Percentiles rank a stretch among this genome's conserved stretches.
phyloP scores from a whole-genome alignment of 192 early-diverging fungal species.

The Gaertneriomyces sp. region DNA sequence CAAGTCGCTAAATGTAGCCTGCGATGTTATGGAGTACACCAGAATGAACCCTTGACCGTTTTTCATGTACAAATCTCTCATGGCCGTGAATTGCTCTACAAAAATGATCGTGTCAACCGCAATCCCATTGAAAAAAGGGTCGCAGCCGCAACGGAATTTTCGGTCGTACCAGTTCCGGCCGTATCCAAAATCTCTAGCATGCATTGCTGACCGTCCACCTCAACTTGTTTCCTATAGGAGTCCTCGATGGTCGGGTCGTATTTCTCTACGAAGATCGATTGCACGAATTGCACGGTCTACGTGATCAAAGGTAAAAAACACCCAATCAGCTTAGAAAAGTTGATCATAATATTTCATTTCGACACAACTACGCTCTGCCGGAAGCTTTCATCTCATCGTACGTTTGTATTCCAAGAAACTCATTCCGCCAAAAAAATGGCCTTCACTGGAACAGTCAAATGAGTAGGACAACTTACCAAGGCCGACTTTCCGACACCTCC shows the following conservation, averaged over 20 bases:
- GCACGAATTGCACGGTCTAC: conserved; percentile 63
- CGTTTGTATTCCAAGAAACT: too few species aligned
- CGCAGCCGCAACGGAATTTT: not conserved
- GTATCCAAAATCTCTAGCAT: conserved; percentile 97
- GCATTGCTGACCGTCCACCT: conserved; percentile 94
- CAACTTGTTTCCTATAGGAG: conserved; percentile 95
- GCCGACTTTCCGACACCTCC: conserved; percentile 88
- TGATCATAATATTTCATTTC: too few species aligned
- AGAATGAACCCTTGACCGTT: conserved; percentile 66
- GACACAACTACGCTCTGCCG: too few species aligned
- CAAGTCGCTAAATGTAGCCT: conserved; percentile 62
- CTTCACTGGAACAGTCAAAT: not conserved
- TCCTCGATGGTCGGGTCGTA: conserved; percentile 99
- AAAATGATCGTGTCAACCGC: not conserved
- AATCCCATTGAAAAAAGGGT: conserved; percentile 8
- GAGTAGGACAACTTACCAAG: conserved; percentile 53
- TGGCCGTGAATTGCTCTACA: conserved; percentile 64
- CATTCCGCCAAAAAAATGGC: too few species aligned
- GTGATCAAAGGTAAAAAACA: conserved; percentile 14
- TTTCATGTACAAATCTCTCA: conserved; percentile 70
- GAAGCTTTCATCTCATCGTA: too few species aligned
- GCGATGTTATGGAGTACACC: conserved; percentile 62
- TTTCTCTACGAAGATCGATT: conserved; percentile 78
- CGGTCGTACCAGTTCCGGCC: conserved; percentile 67
- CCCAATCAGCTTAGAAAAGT: too few species aligned